phyloP scores from a whole-genome alignment of 2,329 filamentous ascomycete species.

The Cercospora nicotianae region DNA sequence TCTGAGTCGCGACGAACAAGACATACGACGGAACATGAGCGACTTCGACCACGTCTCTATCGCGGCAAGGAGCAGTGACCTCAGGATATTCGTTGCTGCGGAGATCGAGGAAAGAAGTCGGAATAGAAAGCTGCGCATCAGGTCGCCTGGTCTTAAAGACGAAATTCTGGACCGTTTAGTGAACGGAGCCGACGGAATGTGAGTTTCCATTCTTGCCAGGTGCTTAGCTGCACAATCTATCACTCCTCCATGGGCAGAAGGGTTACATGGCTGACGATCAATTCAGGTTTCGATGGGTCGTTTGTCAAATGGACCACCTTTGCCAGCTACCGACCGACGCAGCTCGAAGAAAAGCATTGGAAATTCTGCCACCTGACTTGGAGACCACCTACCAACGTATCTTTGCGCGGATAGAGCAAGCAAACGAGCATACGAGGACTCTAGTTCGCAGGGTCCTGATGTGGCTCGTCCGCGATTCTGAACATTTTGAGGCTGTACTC shows the following conservation, averaged over 20 bases:
- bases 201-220: neutral
- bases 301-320: neutral
- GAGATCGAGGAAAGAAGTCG: neutral
- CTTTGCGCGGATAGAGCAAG: neutral
- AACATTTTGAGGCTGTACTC: too few species aligned
- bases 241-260: too few species aligned
- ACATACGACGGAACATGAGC: neutral
- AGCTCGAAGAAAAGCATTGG: neutral
- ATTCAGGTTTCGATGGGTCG: neutral
- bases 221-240: too few species aligned
- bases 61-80: neutral
- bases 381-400: neutral
- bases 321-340: neutral
- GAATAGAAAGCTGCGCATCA: neutral
- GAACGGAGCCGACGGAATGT: neutral
- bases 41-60: neutral
- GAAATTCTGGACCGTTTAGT: neutral
- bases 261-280: too few species aligned
- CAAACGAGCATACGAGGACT: too few species aligned
- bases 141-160: neutral
- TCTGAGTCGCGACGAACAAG: neutral
- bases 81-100: neutral
- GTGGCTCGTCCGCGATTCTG: neutral
- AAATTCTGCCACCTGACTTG: neutral
- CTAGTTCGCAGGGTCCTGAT: neutral